These are phyloP conservation scores for Aspergillus sp. DNA, from an alignment of 2,329 filamentous ascomycete genomes.

Conservation along the genomic window DNA sequence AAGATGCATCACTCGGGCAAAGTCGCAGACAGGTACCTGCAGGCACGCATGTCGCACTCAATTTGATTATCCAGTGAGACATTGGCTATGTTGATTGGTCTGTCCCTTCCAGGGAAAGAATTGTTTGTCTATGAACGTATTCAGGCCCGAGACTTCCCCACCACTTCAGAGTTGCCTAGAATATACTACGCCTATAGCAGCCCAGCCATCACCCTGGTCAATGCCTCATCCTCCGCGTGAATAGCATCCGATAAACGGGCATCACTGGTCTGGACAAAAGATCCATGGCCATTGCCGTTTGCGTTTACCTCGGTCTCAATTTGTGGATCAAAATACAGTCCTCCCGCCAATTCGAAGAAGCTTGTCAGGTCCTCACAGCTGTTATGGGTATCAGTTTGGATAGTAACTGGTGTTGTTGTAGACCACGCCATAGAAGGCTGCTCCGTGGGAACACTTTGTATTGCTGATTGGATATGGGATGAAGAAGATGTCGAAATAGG, in stretches of 20 bases:
- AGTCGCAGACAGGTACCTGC: too few species aligned
- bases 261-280: conserved; percentile 5
- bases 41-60: too few species aligned
- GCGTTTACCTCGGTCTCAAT: conserved; percentile 1
- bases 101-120: too few species aligned
- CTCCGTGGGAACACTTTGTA: conserved; percentile 8
- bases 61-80: too few species aligned
- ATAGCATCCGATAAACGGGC: conserved; percentile 15
- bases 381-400: conserved; percentile 10
- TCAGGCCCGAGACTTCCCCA: too few species aligned
- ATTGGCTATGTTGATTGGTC: too few species aligned
- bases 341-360: conserved; percentile 55
- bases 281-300: conserved; percentile 8
- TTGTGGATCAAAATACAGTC: conserved; percentile 26
- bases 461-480: conserved; percentile 4
- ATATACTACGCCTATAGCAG: conserved; percentile 14
- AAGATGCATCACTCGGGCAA: too few species aligned
- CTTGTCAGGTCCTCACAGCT: conserved; percentile 49
- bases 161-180: too few species aligned
- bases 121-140: too few species aligned
- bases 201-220: conserved; percentile 30
- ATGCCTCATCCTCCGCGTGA: conserved; percentile 28
- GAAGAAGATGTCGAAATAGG: conserved; percentile 3
- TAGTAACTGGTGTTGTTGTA: conserved; percentile 9
- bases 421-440: conserved; percentile 13